Base-by-base conservation (phyloP, 441 rosid species). In the Erysimum cheiri region DNA sequence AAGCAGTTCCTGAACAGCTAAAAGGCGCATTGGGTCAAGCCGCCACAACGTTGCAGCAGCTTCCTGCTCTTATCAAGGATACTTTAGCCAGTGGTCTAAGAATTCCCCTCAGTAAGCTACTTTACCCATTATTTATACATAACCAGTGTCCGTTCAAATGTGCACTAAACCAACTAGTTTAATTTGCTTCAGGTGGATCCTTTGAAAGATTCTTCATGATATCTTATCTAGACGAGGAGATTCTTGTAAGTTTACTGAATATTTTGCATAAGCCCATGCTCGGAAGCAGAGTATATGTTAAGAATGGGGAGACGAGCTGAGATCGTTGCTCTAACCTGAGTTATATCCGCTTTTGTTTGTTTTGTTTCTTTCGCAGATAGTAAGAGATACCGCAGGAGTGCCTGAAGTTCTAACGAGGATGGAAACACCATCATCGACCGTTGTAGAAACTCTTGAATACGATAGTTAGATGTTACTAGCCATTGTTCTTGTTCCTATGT, bases 201-300 rank as follows among this genome's bases (percentile, higher is more conserved):
- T 88, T 85, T 55, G 90, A 89, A 78, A 87, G 98, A 74, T 86
- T 89, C 64, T 93, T 93, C 83, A 86, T 90, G 96, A 93, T 93
- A 70, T 89, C 98, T 64, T 91, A 91, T 82, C 89, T 93, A 53
- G 98, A 93, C 53, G 97, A 89, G 43, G 98, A 93, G 86, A 89
- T 89, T 82, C 90, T 93, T 69, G 98, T 93, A 81, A 89, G 96
- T 82, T 66, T 29, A 17, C 64, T 19, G 19, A 39, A 65, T 31
- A 56, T 13, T 17, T 62, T 13, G 14, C 13, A 41, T 35, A 17
- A 31, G 31, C 8, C 12, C 10, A 47, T 64, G 63, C 24, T 44
- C 8, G 6, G 40, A 29, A 26, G 59, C 47, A 22, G 37, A 53
- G 13, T 11, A 10, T 31, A 17, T 15, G 31, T 17, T 29, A 49